phyloP scores from a whole-genome alignment of 2,329 filamentous ascomycete genomes.

The Ceratocystis colombiana region DNA sequence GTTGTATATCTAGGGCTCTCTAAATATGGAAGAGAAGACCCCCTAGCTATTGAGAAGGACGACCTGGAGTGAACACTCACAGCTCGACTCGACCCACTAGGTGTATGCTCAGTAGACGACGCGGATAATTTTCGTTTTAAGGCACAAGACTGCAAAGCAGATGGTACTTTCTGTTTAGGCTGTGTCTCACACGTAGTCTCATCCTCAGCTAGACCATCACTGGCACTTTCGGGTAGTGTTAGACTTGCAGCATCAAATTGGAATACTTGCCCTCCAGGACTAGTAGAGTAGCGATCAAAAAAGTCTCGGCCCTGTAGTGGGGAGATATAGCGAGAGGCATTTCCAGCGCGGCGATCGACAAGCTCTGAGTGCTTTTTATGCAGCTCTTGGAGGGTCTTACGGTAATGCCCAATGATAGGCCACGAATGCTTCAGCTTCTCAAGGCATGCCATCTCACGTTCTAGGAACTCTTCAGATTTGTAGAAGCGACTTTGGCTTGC shows the following conservation, averaged over 20 bases:
- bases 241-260: slow-evolving; percentile 66
- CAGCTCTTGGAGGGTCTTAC: slow-evolving; percentile 65
- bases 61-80: neutral
- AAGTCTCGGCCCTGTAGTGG: slow-evolving; percentile 45
- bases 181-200: neutral
- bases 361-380: slow-evolving; percentile 71
- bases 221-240: slow-evolving; percentile 52
- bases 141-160: neutral
- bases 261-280: slow-evolving; percentile 49
- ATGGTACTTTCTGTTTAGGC: neutral
- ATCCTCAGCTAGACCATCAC: neutral
- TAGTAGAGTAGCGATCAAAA: slow-evolving; percentile 61
- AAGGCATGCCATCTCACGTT: slow-evolving; percentile 69
- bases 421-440: slow-evolving; percentile 63
- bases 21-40: neutral
- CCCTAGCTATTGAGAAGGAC: neutral
- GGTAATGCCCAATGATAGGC: slow-evolving; percentile 70
- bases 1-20: neutral
- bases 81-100: neutral
- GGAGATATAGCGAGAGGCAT: slow-evolving; percentile 8
- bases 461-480: slow-evolving; percentile 56
- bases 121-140: neutral
- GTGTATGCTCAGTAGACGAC: neutral
- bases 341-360: slow-evolving; percentile 37
- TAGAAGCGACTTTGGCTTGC: slow-evolving; percentile 53